Base-by-base conservation (phyloP, 2,329 filamentous ascomycete species). In the Paraconiothyrium brasiliense region DNA sequence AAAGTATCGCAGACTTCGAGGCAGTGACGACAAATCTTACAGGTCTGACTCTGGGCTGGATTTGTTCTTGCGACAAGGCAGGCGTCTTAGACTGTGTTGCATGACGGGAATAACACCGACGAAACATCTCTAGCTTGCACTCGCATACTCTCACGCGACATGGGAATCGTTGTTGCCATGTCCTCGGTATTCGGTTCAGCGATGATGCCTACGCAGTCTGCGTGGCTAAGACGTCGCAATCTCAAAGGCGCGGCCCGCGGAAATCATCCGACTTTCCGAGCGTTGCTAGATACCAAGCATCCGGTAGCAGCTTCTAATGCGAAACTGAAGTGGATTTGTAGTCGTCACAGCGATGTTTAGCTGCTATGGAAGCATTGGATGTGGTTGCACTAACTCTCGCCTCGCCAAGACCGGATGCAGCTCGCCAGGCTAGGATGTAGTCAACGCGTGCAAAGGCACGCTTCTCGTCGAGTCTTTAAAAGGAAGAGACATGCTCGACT, bases 341-440 rank as follows among this genome's bases (percentile, higher is more conserved):
- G 34, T 44, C 30, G 62, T 65, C 54, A 62, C 56, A 63, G 57
- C 49, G 54, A 32, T 52, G 52, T 51, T 57, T 43, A 49, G 51
- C 43, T 57, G 30, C 41, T 54, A 54, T 41, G 51, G 54, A 59
- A 34, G 39, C 39, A 43, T 57, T 50, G 55, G 61, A 32, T 57
- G 52, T 61, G 65, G 61, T 57, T 54, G 65, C 59, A 64, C 60
- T 57, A 56, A 58, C 47, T 44, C 51, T 59, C 46, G 37, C 48
- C 58, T 63, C 62, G 64, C 62, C 57, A 63, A 66, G 66, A 62
- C 48, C 56, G 44, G 48, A 66, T 73, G 71, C 67, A 69, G 49
- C 35, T 61, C 57, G 65, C 69, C 62, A 48, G 47, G 67, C 54
- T 59, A 54, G 61, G 64, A 58, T 63, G 49, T 49, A n/a, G 20